Evolutionary conservation across 768 basidiomycete species (phyloP), one percentile per base, ranked within the genome.

Genomic region (Russula abietina): DNA sequence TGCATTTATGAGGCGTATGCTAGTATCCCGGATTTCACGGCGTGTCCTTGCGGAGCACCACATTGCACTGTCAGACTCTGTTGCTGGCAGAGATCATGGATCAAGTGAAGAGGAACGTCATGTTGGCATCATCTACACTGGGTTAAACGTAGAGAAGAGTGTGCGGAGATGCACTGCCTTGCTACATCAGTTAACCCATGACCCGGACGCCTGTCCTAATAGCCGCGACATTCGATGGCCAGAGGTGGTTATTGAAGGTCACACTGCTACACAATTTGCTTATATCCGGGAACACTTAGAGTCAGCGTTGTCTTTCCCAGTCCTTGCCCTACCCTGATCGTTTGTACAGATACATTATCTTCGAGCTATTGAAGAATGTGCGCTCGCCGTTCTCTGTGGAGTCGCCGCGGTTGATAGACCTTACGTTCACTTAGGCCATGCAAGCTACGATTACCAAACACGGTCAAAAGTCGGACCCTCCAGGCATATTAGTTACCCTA

Each of bases 1-100:
- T 72, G 80, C 89, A 2, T 92, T 93, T 73, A 91, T 93, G 88
- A 83, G 86, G 26, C 84, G 92, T 26, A 96, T 96, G 93, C 81
- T 96, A 11, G 82, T 92, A 54, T 94, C 93, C 2, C 82, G 93
- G 57, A 93, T 94, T 72, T 93, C 92, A 14, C 82, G 93, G 24
- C 85, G 93, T 36, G 93, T 96, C 36, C 80, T 96, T 26, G 89
- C 85, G 4, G 91, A 94, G 71, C 93, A 96, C 67, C 93, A 96
- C 68, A 83, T 94, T 57, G 88, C 91, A 1, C 78, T 96, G 6
- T 88, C 91, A 8, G 79, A 82, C 60, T 81, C 80, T 30, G 77
- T 83, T 61, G 72, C 74, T 38, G 65, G 64, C 22, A 73, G 60
- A 72, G 67, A 69, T 59, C 60, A 62, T 19, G 52, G 50, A 65